Percentiles rank a stretch among this genome's conserved stretches.
Evolutionary conservation across 2,329 filamentous ascomycete genomes (phyloP).

Genomic region (Fusarium tanahbumbuense): DNA sequence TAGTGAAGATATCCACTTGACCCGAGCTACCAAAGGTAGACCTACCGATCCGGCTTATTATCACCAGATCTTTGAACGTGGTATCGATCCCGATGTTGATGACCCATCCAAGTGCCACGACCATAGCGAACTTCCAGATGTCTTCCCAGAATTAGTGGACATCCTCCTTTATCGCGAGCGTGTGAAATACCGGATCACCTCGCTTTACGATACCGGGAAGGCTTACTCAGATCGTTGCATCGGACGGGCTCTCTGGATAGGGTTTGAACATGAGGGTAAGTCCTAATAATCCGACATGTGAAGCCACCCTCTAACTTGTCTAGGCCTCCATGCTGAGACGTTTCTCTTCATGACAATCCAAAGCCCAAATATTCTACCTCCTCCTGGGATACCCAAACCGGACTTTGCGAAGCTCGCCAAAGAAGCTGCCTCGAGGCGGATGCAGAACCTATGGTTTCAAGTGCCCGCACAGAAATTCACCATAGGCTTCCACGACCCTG

Average conservation of each 20-base stretch:
- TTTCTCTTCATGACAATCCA: conserved; percentile 37
- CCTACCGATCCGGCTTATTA: conserved; percentile 16
- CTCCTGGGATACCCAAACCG: background rate
- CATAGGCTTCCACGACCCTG: conserved; percentile 19
- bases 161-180: conserved; percentile 26
- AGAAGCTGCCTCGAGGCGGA: conserved; percentile 1
- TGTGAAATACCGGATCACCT: conserved; percentile 13
- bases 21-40: background rate
- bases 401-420: conserved; percentile 27
- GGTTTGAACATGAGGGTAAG: conserved; percentile 31
- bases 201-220: background rate
- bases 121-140: conserved; percentile 30
- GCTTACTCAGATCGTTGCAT: conserved; percentile 6
- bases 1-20: conserved; percentile 29
- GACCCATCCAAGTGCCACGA: conserved; percentile 30
- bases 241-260: conserved; percentile 32
- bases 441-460: conserved; percentile 8
- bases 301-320: background rate
- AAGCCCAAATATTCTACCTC: background rate
- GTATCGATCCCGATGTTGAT: conserved; percentile 22
- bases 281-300: accelerated
- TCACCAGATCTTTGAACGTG: conserved; percentile 17
- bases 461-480: conserved; percentile 1
- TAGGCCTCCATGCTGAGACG: conserved; percentile 28
- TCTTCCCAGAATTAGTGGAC: conserved; percentile 6